Evolutionary conservation across 1,284 basidiomycete genomes (phyloP), one percentile per base, ranked within the genome.

Genomic region (Sanghuangporus weigelae): DNA sequence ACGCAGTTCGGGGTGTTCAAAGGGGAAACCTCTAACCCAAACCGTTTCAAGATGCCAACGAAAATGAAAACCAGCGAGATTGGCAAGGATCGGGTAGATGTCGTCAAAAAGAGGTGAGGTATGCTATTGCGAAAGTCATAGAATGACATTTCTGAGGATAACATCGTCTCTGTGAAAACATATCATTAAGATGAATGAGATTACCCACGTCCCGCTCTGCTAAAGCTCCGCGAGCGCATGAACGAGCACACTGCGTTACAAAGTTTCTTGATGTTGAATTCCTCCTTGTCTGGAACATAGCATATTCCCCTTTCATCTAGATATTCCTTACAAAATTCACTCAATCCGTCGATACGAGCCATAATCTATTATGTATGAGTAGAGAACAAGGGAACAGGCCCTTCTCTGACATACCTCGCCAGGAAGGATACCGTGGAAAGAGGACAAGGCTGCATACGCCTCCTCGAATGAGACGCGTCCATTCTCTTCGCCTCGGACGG

Each of bases 41-140:
- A 72, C 21, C 82, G 76, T 14, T 77, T 76, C 8, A 78, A 78
- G 51, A 89, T 73, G 4, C 79, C 78, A 7, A 84, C 78, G 66
- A 87, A 89, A 35, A 85, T 70, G 71, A 82, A 85, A 51, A 82
- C 81, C 36, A 88, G 75, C 3, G 84, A 84, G 62, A 89, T 80
- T 0, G 87, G 86, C 55, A 87, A 79, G 0, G 84, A 81, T 10
- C 71, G 72, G 62, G 76, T 82, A 68, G 77, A 73, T 7, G 74
- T 77, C 3, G 74, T 77, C n/a, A 88, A 75, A 67, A 86, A 84
- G 61, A 74, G 70, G 67, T 87, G 85, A 2, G 86, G 84, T 63
- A 87, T 86, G 57, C 82, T 81, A 66, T 84, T 82, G 58, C 77
- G 70, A 11, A 84, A 70, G 38, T 77, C 63, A 66, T 78, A 74